Evolutionary conservation across 192 early-diverging fungal genomes (phyloP).

Genomic region (Hyaloraphidium curvatum): DNA sequence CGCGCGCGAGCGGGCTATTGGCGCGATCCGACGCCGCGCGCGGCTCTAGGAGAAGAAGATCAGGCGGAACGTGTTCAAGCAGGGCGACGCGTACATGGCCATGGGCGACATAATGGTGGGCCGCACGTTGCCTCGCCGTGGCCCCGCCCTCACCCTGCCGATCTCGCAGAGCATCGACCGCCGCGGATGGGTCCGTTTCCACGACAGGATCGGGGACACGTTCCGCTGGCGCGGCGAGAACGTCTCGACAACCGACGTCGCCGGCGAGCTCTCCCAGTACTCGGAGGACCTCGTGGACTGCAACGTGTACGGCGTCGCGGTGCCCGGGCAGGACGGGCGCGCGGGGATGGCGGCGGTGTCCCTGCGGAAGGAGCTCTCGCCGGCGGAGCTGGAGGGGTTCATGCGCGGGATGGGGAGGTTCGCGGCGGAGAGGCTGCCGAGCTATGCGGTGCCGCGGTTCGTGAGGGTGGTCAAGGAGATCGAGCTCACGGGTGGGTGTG

Average conservation of each 20-base stretch:
- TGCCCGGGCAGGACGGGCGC: conserved; percentile 36
- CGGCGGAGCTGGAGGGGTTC: conserved; percentile 18
- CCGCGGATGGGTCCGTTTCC: too few relatives aligned
- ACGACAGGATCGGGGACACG: conserved; percentile 48
- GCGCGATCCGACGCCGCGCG: too few relatives aligned
- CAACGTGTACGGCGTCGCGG: conserved; percentile 37
- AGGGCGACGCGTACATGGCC: background rate
- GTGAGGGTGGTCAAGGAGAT: too few relatives aligned
- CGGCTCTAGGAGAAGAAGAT: background rate
- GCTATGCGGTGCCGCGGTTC: conserved; percentile 42
- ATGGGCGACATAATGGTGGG: background rate
- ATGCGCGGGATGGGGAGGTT: too few relatives aligned
- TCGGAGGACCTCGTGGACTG: conserved; percentile 30
- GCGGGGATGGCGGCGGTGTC: conserved; percentile 49
- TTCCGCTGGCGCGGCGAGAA: conserved; percentile 48
- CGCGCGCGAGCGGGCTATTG: too few relatives aligned
- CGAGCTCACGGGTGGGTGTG: too few relatives aligned
- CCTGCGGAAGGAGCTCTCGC: conserved; percentile 18
- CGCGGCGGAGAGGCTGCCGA: conserved; percentile 22
- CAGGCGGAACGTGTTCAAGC: background rate
- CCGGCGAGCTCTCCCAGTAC: conserved; percentile 24
- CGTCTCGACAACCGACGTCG: conserved; percentile 34
- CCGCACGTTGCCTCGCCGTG: too few relatives aligned
- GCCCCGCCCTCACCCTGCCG: too few relatives aligned
- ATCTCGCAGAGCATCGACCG: too few relatives aligned